Conservation (phyloP, 1,284 basidiomycete species). For the Ustilago curta region DNA sequence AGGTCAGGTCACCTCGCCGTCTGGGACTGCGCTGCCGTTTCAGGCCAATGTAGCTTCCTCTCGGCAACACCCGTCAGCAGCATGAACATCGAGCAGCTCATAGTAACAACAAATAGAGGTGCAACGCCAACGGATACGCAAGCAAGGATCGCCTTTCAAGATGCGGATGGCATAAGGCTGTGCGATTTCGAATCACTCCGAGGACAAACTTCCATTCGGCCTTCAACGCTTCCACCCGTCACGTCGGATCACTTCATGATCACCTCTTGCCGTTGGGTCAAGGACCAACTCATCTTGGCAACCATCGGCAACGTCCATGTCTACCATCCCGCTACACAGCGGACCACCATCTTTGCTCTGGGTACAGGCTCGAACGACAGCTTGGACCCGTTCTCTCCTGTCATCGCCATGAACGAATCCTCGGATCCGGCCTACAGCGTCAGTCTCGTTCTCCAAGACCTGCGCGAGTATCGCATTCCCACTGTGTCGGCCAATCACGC, state of each 20-base stretch:
- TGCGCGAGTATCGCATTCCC: constrained; percentile 30
- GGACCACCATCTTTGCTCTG: background rate
- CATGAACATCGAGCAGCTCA: constrained; percentile 27
- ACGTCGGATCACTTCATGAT: constrained; percentile 14
- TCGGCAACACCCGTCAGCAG: constrained; percentile 24
- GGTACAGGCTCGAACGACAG: constrained; percentile 4
- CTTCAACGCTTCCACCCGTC: constrained; percentile 6
- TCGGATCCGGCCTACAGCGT: constrained; percentile 1
- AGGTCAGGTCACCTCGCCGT: constrained; percentile 37
- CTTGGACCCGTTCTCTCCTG: constrained; percentile 28
- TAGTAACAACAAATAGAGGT: constrained; percentile 1
- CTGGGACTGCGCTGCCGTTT: constrained; percentile 23
- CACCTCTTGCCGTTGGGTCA: constrained; percentile 27
- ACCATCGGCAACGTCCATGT: constrained; percentile 26
- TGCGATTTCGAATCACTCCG: constrained; percentile 13
- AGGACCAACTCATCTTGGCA: constrained; percentile 27
- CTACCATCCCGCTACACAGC: constrained; percentile 9
- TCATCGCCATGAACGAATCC: constrained; percentile 14
- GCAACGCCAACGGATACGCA: background rate
- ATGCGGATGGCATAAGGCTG: constrained; percentile 16
- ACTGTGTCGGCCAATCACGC: background rate
- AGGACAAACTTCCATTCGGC: constrained; percentile 4
- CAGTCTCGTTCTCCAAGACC: constrained; percentile 23
- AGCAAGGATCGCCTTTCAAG: constrained; percentile 32
- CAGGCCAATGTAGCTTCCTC: constrained; percentile 28